phyloP scores from a whole-genome alignment of 2,329 filamentous ascomycete genomes.

The Tolypocladium guangdongense region DNA sequence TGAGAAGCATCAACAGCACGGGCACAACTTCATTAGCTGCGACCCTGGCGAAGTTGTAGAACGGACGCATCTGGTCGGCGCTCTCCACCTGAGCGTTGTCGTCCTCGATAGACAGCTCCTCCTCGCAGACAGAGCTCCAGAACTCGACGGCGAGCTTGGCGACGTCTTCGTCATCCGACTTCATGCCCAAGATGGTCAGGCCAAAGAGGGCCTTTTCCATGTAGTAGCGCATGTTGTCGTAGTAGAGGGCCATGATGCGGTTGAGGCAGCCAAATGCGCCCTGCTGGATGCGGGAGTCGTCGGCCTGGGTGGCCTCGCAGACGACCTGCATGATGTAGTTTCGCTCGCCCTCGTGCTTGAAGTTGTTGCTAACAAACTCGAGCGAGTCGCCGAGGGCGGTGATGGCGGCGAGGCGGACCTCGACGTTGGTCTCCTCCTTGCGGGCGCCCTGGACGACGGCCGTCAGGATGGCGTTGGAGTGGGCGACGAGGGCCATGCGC shows the following conservation, averaged over 20 bases:
- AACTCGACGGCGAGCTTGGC: constrained; percentile 97
- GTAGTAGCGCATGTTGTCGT: constrained; percentile 99
- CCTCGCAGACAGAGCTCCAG: constrained; percentile 99
- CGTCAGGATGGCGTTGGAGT: constrained; percentile 96
- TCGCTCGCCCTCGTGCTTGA: constrained; percentile 96
- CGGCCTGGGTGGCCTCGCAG: constrained; percentile 93
- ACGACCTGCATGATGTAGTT: constrained; percentile 99
- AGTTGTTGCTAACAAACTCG: constrained; percentile 96
- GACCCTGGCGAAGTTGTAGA: constrained; percentile 92
- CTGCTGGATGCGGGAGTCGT: constrained; percentile 85
- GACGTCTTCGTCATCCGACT: constrained; percentile 93
- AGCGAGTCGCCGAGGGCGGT: constrained; percentile 90
- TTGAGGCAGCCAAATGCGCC: constrained; percentile 95
- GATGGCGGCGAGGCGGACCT: constrained; percentile 88
- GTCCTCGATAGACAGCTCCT: constrained; percentile 95
- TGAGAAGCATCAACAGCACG: constrained; percentile 76
- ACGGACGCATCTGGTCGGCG: constrained; percentile 74
- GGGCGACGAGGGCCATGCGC: constrained; percentile 64
- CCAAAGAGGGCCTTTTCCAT: constrained; percentile 99
- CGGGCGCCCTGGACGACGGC: constrained; percentile 95
- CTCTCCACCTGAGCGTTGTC: constrained; percentile 74
- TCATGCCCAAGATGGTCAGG: constrained; percentile 96
- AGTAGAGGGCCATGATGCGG: constrained; percentile 97
- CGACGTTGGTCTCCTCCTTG: constrained; percentile 86
- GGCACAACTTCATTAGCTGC: constrained; percentile 91